Conservation (phyloP, 2,329 filamentous ascomycete species). For the Aspergillus amoenus region DNA sequence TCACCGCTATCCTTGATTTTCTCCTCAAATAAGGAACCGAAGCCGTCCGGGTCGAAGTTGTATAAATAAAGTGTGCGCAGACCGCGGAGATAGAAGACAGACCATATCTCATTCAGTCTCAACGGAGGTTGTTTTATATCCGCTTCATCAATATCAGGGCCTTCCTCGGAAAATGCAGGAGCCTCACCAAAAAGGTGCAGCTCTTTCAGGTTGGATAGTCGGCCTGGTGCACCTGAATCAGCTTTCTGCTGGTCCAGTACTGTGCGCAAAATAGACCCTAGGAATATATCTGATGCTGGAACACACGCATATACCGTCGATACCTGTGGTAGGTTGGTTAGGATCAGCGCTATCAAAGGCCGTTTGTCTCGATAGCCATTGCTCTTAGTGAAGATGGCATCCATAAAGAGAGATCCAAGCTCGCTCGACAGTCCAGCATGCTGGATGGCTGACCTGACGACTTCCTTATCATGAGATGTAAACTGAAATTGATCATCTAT, state of each 20-base stretch:
- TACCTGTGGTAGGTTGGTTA: constrained; percentile 1
- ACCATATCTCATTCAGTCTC: constrained; percentile 1
- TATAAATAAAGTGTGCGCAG: constrained; percentile 1
- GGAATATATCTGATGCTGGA: background rate
- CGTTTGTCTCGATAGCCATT: background rate
- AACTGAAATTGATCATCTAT: background rate
- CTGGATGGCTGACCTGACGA: background rate
- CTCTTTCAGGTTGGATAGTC: background rate
- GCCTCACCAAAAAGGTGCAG: background rate
- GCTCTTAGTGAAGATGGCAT: background rate
- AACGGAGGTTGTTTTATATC: background rate
- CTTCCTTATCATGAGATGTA: background rate
- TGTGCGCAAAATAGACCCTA: background rate
- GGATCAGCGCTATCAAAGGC: constrained; percentile 11
- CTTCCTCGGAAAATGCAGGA: background rate
- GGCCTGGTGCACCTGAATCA: too few relatives aligned
- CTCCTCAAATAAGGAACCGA: background rate
- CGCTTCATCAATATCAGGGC: background rate
- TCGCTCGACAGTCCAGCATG: background rate
- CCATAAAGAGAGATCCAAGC: background rate
- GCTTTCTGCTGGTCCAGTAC: background rate
- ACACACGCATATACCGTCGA: constrained; percentile 6
- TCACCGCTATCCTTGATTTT: background rate
- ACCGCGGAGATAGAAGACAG: background rate
- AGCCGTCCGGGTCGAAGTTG: background rate